Percentiles rank a stretch among this genome's conserved stretches.
These are phyloP conservation scores for Berberis thunbergii DNA, from an alignment of 164 flowering plant genomes.

Conservation along the genomic window DNA sequence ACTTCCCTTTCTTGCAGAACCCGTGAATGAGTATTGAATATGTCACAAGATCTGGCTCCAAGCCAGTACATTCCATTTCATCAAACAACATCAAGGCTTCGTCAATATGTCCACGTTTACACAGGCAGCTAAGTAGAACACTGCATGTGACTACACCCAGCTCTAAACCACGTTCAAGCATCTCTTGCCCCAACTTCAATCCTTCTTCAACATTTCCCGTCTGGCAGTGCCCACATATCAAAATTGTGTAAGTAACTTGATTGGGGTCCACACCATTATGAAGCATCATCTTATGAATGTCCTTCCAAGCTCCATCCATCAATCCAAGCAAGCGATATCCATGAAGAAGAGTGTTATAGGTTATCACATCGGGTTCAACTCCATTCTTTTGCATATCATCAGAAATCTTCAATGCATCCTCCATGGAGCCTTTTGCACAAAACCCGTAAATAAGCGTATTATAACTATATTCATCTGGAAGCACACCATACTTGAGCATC, in stretches of 20 bases:
- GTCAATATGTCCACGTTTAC: slow-evolving; percentile 39
- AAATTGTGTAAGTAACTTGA: slow-evolving; percentile 35
- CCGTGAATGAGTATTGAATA: slow-evolving; percentile 65
- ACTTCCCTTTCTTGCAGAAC: slow-evolving; percentile 51
- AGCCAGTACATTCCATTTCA: slow-evolving; percentile 39
- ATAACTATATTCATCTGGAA: slow-evolving; percentile 58
- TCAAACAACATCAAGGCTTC: slow-evolving; percentile 42
- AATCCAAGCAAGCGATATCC: slow-evolving; percentile 48
- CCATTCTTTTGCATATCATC: slow-evolving; percentile 57
- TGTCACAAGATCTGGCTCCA: slow-evolving; percentile 42
- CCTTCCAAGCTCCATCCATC: slow-evolving; percentile 31
- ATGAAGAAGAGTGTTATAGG: slow-evolving; percentile 52
- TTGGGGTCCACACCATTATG: slow-evolving; percentile 35
- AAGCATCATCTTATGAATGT: slow-evolving; percentile 28
- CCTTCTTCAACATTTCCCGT: slow-evolving; percentile 43
- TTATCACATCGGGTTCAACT: slow-evolving; percentile 52
- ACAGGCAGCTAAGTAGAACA: slow-evolving; percentile 47
- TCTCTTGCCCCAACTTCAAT: slow-evolving; percentile 36
- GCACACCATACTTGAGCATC: slow-evolving; percentile 56
- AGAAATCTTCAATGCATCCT: slow-evolving; percentile 47
- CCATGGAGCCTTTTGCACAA: slow-evolving; percentile 50
- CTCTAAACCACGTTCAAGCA: slow-evolving; percentile 38
- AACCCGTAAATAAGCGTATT: slow-evolving; percentile 75
- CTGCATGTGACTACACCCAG: slow-evolving; percentile 33
- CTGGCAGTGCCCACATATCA: slow-evolving; percentile 53